Percentiles rank a stretch among this genome's conserved stretches.
Conservation (phyloP, 441 rosid species). For the Erodium texanum region DNA sequence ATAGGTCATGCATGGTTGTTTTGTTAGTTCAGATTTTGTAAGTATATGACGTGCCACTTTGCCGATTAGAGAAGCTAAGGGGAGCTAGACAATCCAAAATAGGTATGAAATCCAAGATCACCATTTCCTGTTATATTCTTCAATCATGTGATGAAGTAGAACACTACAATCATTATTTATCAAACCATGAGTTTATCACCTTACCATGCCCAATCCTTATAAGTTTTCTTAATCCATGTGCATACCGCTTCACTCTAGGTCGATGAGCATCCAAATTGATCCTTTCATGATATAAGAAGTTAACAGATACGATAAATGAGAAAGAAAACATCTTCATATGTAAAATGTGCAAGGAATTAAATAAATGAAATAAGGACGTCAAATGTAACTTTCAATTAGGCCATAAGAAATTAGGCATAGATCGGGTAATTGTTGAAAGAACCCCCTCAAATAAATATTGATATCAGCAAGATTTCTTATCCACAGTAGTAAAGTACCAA, state of each 20-base stretch:
- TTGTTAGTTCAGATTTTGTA: too few species aligned
- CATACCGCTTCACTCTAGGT: conserved; percentile 85
- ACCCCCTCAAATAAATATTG: neutral
- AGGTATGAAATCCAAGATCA: neutral
- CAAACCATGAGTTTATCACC: conserved; percentile 21
- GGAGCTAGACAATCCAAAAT: neutral
- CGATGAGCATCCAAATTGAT: conserved; percentile 85
- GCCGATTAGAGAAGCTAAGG: neutral
- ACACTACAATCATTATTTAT: neutral
- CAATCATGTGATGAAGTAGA: neutral
- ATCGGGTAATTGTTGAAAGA: neutral
- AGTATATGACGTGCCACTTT: neutral
- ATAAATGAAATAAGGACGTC: neutral
- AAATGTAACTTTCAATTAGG: conserved; percentile 4
- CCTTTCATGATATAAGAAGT: conserved; percentile 31
- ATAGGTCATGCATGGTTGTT: neutral
- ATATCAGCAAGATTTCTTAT: neutral
- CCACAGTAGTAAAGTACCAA: neutral
- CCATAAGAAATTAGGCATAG: conserved; percentile 4
- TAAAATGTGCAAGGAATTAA: conserved; percentile 8
- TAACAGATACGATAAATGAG: conserved; percentile 7
- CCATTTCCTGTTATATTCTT: conserved; percentile 2
- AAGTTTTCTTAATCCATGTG: conserved; percentile 67
- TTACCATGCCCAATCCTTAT: conserved; percentile 89
- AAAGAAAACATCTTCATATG: conserved; percentile 3